Conservation (phyloP, 805 yeast genomes). For the Kazachstania kunashirensis region DNA sequence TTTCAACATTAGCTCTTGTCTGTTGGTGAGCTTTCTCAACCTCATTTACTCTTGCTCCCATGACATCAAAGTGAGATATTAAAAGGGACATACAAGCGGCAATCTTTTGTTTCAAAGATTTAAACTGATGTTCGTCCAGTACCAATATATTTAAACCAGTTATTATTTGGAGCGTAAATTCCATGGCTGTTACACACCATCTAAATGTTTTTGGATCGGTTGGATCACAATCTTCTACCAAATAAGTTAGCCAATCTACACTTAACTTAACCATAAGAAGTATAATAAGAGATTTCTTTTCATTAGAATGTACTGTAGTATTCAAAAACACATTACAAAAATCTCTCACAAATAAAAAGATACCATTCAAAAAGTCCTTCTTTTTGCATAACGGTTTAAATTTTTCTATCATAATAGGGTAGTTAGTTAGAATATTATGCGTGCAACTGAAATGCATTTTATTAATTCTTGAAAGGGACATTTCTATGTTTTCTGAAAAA, state of each 20-base stretch:
- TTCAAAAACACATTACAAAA: constrained; percentile 64
- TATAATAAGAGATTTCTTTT: constrained; percentile 56
- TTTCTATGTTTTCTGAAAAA: constrained; percentile 62
- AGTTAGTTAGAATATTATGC: constrained; percentile 53
- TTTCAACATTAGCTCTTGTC: constrained; percentile 25
- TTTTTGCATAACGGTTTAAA: constrained; percentile 53
- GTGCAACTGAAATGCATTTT: constrained; percentile 61
- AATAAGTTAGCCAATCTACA: constrained; percentile 87
- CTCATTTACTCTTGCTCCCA: constrained; percentile 84
- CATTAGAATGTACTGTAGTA: constrained; percentile 45
- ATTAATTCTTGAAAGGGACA: constrained; percentile 56
- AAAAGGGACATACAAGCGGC: constrained; percentile 90
- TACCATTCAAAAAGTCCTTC: constrained; percentile 66
- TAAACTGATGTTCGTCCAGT: constrained; percentile 66
- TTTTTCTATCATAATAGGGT: constrained; percentile 39
- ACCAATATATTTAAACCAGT: constrained; percentile 82
- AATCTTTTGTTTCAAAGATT: constrained; percentile 63
- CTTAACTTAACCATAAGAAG: constrained; percentile 65
- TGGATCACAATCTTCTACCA: constrained; percentile 91
- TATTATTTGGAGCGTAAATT: constrained; percentile 92
- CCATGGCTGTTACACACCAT: constrained; percentile 94
- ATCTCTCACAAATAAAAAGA: constrained; percentile 72
- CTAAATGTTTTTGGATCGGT: constrained; percentile 84
- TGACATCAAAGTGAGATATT: constrained; percentile 92
- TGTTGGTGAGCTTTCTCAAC: constrained; percentile 37